Evolutionary conservation across 2,329 filamentous ascomycete genomes (phyloP).

Genomic region (Fusarium annulatum): DNA sequence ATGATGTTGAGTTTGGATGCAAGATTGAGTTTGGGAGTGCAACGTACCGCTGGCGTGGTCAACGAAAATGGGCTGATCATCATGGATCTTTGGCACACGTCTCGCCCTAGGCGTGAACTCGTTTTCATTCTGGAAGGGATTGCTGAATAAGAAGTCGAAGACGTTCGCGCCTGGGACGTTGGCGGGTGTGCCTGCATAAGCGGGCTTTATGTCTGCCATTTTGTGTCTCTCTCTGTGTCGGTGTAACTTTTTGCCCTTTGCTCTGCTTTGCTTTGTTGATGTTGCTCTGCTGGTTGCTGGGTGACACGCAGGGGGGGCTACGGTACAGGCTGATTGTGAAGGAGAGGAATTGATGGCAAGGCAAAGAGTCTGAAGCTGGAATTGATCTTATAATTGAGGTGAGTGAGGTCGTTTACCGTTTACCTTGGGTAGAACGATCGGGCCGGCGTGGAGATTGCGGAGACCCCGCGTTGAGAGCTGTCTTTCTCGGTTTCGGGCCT

Average conservation of each 20-base stretch:
- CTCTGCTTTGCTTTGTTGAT: neutral
- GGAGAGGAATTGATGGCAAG: neutral
- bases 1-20: neutral
- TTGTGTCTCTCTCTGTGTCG: neutral
- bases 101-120: conserved; percentile 46
- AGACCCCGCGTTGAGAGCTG: conserved; percentile 30
- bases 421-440: conserved; percentile 26
- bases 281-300: conserved; percentile 12
- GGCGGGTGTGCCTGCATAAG: conserved; percentile 33
- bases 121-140: conserved; percentile 50
- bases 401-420: conserved; percentile 2
- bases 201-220: conserved; percentile 27
- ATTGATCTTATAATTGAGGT: conserved; percentile 27
- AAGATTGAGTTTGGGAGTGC: neutral
- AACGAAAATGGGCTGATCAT: conserved; percentile 52
- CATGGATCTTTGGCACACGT: conserved; percentile 47
- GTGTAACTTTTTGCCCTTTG: neutral
- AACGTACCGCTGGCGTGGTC: conserved; percentile 54
- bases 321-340: neutral
- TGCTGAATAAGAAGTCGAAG: conserved; percentile 53
- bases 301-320: neutral
- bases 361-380: neutral
- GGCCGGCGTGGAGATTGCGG: conserved; percentile 34
- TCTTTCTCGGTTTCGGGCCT: conserved; percentile 5
- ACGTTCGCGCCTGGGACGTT: conserved; percentile 43